Conservation (phyloP, 225 moss, liverwort and hornwort genomes). For the Neckera pumila region DNA sequence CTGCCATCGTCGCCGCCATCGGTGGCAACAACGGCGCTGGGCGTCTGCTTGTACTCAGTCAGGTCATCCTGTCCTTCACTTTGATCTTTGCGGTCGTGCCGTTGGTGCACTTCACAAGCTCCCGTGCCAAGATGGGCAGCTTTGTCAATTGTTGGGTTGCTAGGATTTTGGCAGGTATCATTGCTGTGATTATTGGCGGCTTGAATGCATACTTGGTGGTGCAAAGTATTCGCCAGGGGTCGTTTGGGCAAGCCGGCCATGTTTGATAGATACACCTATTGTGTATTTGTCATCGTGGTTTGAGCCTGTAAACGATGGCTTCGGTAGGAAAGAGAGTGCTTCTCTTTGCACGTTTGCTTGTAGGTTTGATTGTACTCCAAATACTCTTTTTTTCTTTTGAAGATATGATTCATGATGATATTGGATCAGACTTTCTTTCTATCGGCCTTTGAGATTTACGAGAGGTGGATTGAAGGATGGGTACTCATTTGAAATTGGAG, state of each 20-base stretch:
- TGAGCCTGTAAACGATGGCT: not conserved
- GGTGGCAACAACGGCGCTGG: constrained; percentile 69
- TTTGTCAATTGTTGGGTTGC: constrained; percentile 41
- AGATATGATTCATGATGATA: not conserved
- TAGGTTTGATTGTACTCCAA: not conserved
- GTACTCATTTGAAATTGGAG: not conserved
- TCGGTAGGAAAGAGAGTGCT: not conserved
- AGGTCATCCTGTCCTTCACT: constrained; percentile 78
- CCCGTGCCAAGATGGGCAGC: constrained; percentile 77
- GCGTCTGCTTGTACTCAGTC: constrained; percentile 71
- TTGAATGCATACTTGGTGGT: constrained; percentile 36
- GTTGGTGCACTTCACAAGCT: constrained; percentile 82
- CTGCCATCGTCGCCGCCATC: constrained; percentile 65
- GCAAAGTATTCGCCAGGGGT: constrained; percentile 28
- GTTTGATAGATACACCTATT: constrained; percentile 3
- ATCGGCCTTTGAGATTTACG: not conserved
- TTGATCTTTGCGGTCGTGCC: constrained; percentile 85
- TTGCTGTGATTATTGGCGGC: constrained; percentile 19
- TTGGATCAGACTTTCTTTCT: not conserved
- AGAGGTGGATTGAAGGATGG: not conserved
- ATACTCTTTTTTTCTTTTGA: not conserved
- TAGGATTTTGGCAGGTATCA: not conserved
- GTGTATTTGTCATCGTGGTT: not conserved
- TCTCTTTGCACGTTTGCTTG: not conserved
- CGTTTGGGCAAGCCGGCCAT: constrained; percentile 31